Evolutionary conservation across 2,329 filamentous ascomycete species (phyloP).

Genomic region (Colletotrichum simmondsii): DNA sequence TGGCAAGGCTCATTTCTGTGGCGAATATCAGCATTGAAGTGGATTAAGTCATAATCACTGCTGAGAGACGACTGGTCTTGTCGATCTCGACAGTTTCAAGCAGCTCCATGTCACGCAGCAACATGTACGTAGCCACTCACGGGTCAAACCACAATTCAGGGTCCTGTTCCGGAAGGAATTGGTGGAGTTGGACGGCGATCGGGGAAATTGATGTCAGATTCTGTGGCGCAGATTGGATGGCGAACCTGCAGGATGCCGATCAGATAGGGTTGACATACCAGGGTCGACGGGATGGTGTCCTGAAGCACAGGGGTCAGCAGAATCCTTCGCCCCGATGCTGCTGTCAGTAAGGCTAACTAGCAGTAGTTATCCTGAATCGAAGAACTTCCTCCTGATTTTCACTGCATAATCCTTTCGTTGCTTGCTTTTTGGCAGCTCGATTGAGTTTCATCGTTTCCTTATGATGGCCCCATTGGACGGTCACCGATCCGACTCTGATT

Average conservation of each 20-base stretch:
- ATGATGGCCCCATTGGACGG: neutral
- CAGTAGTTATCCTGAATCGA: neutral
- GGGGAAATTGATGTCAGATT: neutral
- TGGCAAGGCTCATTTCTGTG: neutral
- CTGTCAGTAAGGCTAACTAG: conserved; percentile 11
- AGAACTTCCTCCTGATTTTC: no score
- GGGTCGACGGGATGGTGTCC: neutral
- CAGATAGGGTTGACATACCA: neutral
- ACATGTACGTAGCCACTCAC: neutral
- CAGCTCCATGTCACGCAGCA: neutral
- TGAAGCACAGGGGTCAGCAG: neutral
- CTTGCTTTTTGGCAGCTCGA: neutral
- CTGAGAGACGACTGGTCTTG: neutral
- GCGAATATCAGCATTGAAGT: neutral
- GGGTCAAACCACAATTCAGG: neutral
- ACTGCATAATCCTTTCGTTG: neutral
- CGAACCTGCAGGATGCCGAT: conserved; percentile 16
- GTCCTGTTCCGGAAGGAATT: neutral
- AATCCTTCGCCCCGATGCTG: conserved; percentile 13
- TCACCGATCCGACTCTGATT: neutral
- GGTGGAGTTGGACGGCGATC: conserved; percentile 8
- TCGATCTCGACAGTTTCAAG: neutral
- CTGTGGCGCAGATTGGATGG: conserved; percentile 1
- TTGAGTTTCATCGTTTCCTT: neutral
- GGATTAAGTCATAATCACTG: neutral